Base-by-base conservation (phyloP, 441 rosid species). In the Populus hybrid region DNA sequence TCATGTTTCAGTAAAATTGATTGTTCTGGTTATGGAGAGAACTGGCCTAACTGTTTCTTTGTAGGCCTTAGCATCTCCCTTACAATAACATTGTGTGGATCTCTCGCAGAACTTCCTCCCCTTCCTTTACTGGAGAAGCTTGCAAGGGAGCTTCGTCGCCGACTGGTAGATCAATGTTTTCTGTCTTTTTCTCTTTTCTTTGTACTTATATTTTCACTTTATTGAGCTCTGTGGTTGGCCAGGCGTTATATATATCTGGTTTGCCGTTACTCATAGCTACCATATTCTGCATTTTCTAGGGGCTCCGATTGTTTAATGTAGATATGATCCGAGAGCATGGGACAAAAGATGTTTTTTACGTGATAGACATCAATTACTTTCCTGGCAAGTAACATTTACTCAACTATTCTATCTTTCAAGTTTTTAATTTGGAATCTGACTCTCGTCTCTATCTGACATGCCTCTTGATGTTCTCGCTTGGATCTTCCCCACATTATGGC, bases 261-360 rank as follows among this genome's bases (percentile, higher is more conserved):
- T 78, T 30, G 71, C 50, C 66, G 53, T 38, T 38, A 63, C 20
- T 69, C 46, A 20, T 63, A 53, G 16, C 23, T 40, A 57, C 26
- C 23, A 32, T 28, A 3, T 71, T 68, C 38, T 46, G 36, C 75
- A 65, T 69, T 78, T 70, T 80, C 18, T 68, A 94, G 99, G 99
- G 97, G 70, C 92, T 94, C 30, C 89, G 69, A 40, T 86, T 94
- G 87, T 94, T 94, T 89, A 94, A 94, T 87, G 87, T 94, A 77
- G 98, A 94, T 79, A 89, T 94, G 94, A 93, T 93, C 61, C 89
- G 97, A 9, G 94, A 93, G 83, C 88, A 92, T 79, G 99, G 93
- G 79, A 87, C 90, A 69, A 87, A 84, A 80, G 91, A 92, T 69
- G 69, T 72, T 68, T 94, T 87, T 83, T 92, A 91, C 73, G 99